phyloP scores from a whole-genome alignment of 192 early-diverging fungal genomes.

The Coemansia sp. region DNA sequence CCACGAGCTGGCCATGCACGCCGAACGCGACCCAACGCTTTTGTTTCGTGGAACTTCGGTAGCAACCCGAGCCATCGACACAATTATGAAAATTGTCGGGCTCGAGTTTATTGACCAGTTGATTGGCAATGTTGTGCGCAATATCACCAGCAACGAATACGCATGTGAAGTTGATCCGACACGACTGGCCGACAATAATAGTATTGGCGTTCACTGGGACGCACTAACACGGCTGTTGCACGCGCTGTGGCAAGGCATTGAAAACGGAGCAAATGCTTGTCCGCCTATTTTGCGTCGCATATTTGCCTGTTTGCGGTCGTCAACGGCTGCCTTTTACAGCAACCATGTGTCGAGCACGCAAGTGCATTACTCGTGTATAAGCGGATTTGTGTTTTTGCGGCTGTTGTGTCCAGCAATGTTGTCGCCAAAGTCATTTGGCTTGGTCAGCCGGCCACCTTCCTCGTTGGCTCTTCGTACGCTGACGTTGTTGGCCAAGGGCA shows the following conservation, averaged over 20 bases:
- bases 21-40: conserved; percentile 41
- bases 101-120: conserved; percentile 63
- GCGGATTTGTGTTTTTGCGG: conserved; percentile 70
- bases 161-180: conserved; percentile 68
- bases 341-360: conserved; percentile 14
- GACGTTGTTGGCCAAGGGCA: conserved; percentile 70
- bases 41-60: conserved; percentile 63
- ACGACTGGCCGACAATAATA: conserved; percentile 13
- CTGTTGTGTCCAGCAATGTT: conserved; percentile 73
- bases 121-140: conserved; percentile 62
- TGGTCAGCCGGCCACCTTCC: conserved; percentile 63
- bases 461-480: conserved; percentile 59
- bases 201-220: conserved; percentile 51
- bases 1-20: conserved; percentile 36
- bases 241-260: conserved; percentile 54
- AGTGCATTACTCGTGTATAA: conserved; percentile 54
- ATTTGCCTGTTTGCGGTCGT: conserved; percentile 31
- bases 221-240: conserved; percentile 53
- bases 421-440: conserved; percentile 67
- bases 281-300: conserved; percentile 52
- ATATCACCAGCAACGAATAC: conserved; percentile 53
- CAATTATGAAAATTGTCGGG: conserved; percentile 68
- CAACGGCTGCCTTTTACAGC: conserved; percentile 15
- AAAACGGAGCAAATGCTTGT: conserved; percentile 30
- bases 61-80: conserved; percentile 66